Base-by-base conservation (phyloP, 2,329 filamentous ascomycete genomes). In the Fusarium setosum region DNA sequence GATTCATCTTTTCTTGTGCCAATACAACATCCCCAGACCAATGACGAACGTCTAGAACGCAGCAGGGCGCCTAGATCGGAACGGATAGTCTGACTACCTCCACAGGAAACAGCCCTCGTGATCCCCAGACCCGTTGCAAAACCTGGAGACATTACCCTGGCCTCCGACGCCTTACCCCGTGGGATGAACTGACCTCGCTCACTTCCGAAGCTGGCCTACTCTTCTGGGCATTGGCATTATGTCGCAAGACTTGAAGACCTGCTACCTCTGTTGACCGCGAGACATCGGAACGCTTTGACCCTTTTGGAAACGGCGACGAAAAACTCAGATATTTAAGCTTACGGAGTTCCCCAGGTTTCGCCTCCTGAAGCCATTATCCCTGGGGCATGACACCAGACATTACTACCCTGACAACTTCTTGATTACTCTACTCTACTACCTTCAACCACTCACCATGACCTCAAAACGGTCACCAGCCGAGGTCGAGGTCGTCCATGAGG, bases 1-100 rank as follows among this genome's bases (percentile, higher is more conserved):
- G 63, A 41, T 64, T 67, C 56, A 50, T 29, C 49, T 64, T 67
- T 31, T 45, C 55, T n/a, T 34, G 45, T 49, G 48, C 41, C 37
- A 18, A 18, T 34, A 37, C 56, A 21, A 20, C 21, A 13, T 40
- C 55, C 47, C 59, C 55, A 65, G 63, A 56, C 42, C 31, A 56
- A 23, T 52, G 5, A 5, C 13, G 10, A 20, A 31, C 6, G 12
- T 2, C 20, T 31, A 13, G 21, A 24, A 44, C 32, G 20, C 6
- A 18, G 20, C 37, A 7, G 37, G 15, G 20, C 21, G n/a, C 40
- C n/a, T n/a, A n/a, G 23, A 42, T 42, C 23, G 40, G 40, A 42
- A 12, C 35, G 24, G 24, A 41, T 20, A 21, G 35, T 20, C 24
- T 40, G 26, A 29, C 24, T 13, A 6, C 42, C 15, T 18, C 23